Conservation (phyloP, 176 grass and related monocot genomes). For the Bolboschoenus planiculmis region DNA sequence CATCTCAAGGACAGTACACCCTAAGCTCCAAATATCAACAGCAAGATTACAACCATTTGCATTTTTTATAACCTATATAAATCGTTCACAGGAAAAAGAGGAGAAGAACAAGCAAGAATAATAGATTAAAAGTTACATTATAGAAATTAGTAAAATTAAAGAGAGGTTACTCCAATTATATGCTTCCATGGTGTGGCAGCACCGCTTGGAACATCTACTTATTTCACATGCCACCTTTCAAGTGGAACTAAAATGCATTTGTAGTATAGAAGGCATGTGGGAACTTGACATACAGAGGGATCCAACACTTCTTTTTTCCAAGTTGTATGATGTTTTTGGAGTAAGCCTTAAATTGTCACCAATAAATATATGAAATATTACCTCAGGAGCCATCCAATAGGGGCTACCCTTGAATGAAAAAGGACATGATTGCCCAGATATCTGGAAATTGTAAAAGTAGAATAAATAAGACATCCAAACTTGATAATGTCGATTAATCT, state of each 20-base stretch:
- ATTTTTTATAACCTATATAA: slow-evolving; percentile 86
- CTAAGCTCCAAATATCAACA: slow-evolving; percentile 99
- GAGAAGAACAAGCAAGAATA: background rate
- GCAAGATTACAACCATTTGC: slow-evolving; percentile 91
- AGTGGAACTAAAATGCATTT: background rate
- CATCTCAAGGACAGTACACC: slow-evolving; percentile 98
- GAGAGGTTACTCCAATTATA: background rate
- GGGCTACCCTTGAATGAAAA: slow-evolving; percentile 97
- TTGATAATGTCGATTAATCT: slow-evolving; percentile 10
- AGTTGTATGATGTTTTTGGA: background rate
- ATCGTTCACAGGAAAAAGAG: slow-evolving; percentile 14
- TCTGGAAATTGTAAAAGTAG: slow-evolving; percentile 44
- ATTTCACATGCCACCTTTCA: background rate
- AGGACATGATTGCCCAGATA: slow-evolving; percentile 84
- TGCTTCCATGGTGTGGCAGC: background rate
- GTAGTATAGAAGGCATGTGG: background rate
- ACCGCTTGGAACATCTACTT: background rate
- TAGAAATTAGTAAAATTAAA: background rate
- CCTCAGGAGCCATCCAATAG: slow-evolving; percentile 99
- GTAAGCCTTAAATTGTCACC: background rate
- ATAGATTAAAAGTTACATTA: background rate
- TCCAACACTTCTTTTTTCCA: background rate
- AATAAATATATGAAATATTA: slow-evolving; percentile 24
- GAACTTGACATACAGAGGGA: background rate
- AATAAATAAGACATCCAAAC: slow-evolving; percentile 19